Base-by-base conservation (phyloP, 192 early-diverging fungal genomes). In the Obelidium mucronatum region DNA sequence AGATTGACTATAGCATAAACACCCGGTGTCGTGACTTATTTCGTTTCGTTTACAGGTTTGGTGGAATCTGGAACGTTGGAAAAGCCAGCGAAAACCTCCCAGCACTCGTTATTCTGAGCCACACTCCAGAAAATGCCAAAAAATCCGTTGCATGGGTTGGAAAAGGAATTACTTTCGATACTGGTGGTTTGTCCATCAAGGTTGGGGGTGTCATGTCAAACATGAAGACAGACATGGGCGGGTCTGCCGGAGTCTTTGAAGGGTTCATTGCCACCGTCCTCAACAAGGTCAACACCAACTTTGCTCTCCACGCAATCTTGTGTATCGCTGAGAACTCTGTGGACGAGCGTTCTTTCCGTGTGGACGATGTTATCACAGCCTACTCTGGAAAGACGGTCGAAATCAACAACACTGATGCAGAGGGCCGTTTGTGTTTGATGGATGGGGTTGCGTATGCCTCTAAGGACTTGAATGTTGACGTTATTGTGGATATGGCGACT, bases 91-190 rank as follows among this genome's bases (percentile, higher is more conserved):
- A 77, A 22, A 56, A 74, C 56, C 84, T 82, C 33, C 86, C 88
- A 4, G 80, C 79, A 13, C 73, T 89, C 5, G 78, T 80, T 48
- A 54, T 84, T 17, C 75, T 89, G 8, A 71, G 65, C n/a, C 78
- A 83, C 63, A 71, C 53, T 22, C 72, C 72, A 28, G 52, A 51
- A 5, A 75, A 51, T 0, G 68, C 73, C 8, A 65, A 61, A 2
- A 85, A 82, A 71, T 83, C 84, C 4, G 55, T 86, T 36, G 82
- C 81, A 15, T 84, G 82, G 69, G 88, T 87, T 30, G 88, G 88
- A 67, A 89, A 89, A 77, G 87, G 87, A 8, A 84, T 89, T 72
- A 82, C 86, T 13, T 89, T 81, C 78, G 88, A 89, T 74, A 86
- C 86, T 35, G 84, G 82, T 36, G 82, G 84, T 73, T 64, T 85